Percentiles rank a stretch among this genome's conserved stretches.
These are phyloP conservation scores for Botryotinia globosa DNA, from an alignment of 2,329 filamentous ascomycete species.

Conservation along the genomic window DNA sequence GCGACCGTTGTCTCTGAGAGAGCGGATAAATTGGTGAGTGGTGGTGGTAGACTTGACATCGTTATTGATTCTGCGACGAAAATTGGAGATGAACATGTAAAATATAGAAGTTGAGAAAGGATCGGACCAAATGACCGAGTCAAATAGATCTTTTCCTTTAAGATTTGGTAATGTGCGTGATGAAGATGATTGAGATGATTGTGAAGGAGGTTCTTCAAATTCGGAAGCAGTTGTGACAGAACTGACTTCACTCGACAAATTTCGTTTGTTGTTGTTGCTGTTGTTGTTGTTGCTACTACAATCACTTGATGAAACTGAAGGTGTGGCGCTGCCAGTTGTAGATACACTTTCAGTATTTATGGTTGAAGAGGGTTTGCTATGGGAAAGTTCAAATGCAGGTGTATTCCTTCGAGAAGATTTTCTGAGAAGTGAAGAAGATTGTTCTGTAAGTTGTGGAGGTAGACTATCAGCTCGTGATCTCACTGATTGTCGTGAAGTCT, in stretches of 20 bases:
- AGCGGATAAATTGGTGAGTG: constrained; percentile 67
- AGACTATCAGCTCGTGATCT: constrained; percentile 11
- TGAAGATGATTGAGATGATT: constrained; percentile 29
- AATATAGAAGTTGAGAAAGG: constrained; percentile 67
- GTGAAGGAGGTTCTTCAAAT: constrained; percentile 22
- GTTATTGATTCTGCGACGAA: constrained; percentile 59
- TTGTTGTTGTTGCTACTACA: constrained; percentile 1
- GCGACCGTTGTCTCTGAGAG: constrained; percentile 64
- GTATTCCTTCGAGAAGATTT: constrained; percentile 12
- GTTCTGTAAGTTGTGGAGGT: constrained; percentile 5
- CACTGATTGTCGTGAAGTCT: constrained; percentile 4
- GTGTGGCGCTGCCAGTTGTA: background rate
- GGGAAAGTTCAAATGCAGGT: background rate
- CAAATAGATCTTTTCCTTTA: constrained; percentile 70
- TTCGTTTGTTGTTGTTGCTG: background rate
- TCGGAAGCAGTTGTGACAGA: constrained; percentile 19
- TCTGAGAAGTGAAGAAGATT: background rate
- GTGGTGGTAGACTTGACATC: constrained; percentile 59
- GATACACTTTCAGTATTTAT: constrained; percentile 4
- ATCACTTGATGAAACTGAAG: constrained; percentile 11
- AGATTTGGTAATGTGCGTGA: constrained; percentile 52
- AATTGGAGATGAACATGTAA: constrained; percentile 67
- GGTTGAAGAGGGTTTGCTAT: constrained; percentile 1
- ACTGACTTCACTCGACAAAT: constrained; percentile 13
- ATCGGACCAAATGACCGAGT: constrained; percentile 67